phyloP scores from a whole-genome alignment of 306 rosid species.

The Sicyos edulis region DNA sequence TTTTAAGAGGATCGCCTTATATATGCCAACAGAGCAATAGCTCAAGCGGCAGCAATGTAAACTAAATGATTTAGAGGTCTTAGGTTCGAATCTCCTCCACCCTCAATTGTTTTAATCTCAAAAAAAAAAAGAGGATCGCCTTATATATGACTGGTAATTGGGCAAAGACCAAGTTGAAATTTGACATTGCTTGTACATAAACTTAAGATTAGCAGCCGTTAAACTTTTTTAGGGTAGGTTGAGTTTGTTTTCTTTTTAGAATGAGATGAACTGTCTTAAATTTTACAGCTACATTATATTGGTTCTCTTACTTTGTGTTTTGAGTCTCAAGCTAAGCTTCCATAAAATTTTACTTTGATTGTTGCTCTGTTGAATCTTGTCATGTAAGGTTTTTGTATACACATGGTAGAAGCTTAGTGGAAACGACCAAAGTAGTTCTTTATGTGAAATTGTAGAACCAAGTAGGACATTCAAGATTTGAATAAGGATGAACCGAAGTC shows the following conservation, averaged over 20 bases:
- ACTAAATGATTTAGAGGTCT: too few relatives aligned
- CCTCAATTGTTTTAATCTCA: too few relatives aligned
- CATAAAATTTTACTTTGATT: background rate
- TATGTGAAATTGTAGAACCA: too few relatives aligned
- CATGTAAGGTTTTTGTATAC: too few relatives aligned
- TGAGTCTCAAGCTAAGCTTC: constrained; percentile 1
- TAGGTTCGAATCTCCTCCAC: too few relatives aligned
- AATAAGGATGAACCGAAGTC: background rate
- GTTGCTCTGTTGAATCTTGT: too few relatives aligned
- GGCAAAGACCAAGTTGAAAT: background rate
- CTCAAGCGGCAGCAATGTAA: too few relatives aligned
- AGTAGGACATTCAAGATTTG: background rate
- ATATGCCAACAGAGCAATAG: too few relatives aligned
- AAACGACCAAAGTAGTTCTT: too few relatives aligned
- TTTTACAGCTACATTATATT: background rate
- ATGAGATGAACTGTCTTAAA: background rate
- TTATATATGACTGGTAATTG: background rate
- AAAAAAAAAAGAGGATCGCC: background rate
- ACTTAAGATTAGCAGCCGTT: background rate
- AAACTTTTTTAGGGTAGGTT: background rate
- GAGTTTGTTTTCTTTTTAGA: background rate
- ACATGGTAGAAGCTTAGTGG: too few relatives aligned
- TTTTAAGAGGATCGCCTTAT: background rate
- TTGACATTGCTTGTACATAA: background rate
- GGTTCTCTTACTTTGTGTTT: background rate